Percentiles rank a stretch among this genome's conserved stretches.
Evolutionary conservation across 2,329 filamentous ascomycete genomes (phyloP).

Genomic region (Calonectria montana): DNA sequence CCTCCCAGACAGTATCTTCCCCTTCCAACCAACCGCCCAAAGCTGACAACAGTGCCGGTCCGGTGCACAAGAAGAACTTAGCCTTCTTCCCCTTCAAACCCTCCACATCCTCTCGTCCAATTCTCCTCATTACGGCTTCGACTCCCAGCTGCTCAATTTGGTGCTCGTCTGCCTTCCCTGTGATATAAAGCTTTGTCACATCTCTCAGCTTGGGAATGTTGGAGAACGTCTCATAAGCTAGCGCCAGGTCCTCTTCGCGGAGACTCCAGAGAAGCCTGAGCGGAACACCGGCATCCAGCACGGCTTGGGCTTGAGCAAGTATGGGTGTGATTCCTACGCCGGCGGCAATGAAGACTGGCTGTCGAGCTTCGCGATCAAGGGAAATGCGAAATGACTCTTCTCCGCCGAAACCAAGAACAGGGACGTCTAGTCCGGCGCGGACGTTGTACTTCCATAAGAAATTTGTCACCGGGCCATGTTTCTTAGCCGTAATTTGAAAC

Average conservation of each 20-base stretch:
- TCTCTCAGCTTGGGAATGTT: constrained; percentile 62
- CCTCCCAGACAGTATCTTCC: constrained; percentile 67
- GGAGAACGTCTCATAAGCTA: constrained; percentile 71
- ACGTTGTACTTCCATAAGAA: constrained; percentile 71
- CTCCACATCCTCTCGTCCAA: constrained; percentile 56
- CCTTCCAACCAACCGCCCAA: constrained; percentile 65
- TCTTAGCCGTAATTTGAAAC: constrained; percentile 79
- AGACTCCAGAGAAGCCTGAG: constrained; percentile 78
- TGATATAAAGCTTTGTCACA: constrained; percentile 73
- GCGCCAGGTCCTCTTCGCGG: constrained; percentile 67
- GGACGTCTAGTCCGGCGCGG: constrained; percentile 68
- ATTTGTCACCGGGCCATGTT: constrained; percentile 75
- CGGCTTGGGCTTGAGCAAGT: constrained; percentile 71
- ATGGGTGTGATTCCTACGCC: constrained; percentile 88
- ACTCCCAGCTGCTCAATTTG: constrained; percentile 50
- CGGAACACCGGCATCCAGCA: constrained; percentile 51
- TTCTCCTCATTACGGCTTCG: constrained; percentile 50
- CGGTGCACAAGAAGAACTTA: constrained; percentile 65
- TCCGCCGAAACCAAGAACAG: constrained; percentile 80
- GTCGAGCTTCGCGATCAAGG: constrained; percentile 35
- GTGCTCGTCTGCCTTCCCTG: constrained; percentile 54
- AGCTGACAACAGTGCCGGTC: constrained; percentile 52
- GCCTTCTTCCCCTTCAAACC: constrained; percentile 50
- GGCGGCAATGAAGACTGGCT: constrained; percentile 74
- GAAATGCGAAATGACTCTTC: constrained; percentile 57